A percentile compares a stretch with the other conserved stretches of the same genome.
Conservation (phyloP, 2,329 filamentous ascomycete species). For the Neopestalotiopsis clavispora region DNA sequence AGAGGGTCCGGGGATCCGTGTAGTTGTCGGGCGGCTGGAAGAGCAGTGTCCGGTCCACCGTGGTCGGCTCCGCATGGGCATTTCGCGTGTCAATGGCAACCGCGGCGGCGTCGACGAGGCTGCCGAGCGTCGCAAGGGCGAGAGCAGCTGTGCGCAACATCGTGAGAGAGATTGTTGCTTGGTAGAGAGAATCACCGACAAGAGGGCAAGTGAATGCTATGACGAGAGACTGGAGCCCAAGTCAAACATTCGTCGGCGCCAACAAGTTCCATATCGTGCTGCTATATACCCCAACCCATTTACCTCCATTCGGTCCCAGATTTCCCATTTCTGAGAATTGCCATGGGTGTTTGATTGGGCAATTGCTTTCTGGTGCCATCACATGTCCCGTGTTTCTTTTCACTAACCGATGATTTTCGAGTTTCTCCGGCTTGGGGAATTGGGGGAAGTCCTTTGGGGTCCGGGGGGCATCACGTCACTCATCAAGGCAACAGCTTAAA, state of each 20-base stretch:
- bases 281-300: constrained; percentile 6
- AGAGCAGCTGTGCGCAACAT: constrained; percentile 10
- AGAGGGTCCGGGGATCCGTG: constrained; percentile 48
- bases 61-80: not conserved
- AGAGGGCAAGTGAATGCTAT: not conserved
- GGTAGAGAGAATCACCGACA: not conserved
- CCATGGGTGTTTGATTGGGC: constrained; percentile 1
- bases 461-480: not conserved
- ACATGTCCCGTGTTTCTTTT: not conserved
- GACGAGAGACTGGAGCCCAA: not conserved
- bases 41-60: constrained; percentile 26
- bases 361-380: constrained; percentile 2
- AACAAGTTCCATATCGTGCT: not conserved
- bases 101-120: constrained; percentile 1
- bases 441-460: not conserved
- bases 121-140: not conserved
- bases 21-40: constrained; percentile 49
- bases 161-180: not conserved
- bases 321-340: not conserved
- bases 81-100: not conserved
- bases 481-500: not conserved
- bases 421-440: constrained; percentile 16
- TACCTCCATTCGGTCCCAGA: constrained; percentile 8
- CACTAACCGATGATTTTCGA: not conserved
- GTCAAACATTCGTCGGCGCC: not conserved